Base-by-base conservation (phyloP, 2,329 filamentous ascomycete genomes). In the Stemphylium lycopersici region DNA sequence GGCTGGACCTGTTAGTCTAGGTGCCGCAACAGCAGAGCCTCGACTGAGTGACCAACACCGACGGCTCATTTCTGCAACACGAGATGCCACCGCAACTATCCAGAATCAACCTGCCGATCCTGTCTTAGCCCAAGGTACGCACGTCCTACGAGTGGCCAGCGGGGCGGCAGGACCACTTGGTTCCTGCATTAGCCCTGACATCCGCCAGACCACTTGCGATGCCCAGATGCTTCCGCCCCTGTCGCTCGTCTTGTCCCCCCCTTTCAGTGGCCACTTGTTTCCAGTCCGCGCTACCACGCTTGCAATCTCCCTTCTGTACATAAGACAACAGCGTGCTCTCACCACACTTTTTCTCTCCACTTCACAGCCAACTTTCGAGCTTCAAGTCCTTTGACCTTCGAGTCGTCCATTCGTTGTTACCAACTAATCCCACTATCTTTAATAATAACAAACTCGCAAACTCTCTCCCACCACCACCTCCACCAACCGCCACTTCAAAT, bases 381-480 rank as follows among this genome's bases (percentile, higher is more conserved):
- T 67, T 68, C 65, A 69, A 72, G 66, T 73, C 67, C 63, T 61
- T 69, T 73, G 72, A 73, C 73, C 68, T 72, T 69, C 70, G 72
- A 52, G 72, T 75, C 72, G 73, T 76, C 73, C 73, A 75, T 65
- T 76, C 73, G 70, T 74, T 74, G 67, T 66, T 66, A 67, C 65
- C 70, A 73, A 71, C 71, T 73, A 72, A 67, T 73, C 3, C 26
- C 26, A 74, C 72, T 68, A 63, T 76, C 73, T 56, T 75, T 75
- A 75, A 75, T 71, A 67, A 58, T 64, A 62, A 10, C 60, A 59
- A 53, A 49, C 56, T 54, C 61, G 49, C 56, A 40, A 62, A 44
- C 52, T 52, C 54, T 54, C 52, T 49, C 40, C 55, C 42, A 55
- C 59, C 55, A 58, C 62, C 6, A 43, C 24, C 45, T 41, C 43